Conservation (phyloP, 495 filamentous ascomycete genomes). For the Xylaria telfairii region DNA sequence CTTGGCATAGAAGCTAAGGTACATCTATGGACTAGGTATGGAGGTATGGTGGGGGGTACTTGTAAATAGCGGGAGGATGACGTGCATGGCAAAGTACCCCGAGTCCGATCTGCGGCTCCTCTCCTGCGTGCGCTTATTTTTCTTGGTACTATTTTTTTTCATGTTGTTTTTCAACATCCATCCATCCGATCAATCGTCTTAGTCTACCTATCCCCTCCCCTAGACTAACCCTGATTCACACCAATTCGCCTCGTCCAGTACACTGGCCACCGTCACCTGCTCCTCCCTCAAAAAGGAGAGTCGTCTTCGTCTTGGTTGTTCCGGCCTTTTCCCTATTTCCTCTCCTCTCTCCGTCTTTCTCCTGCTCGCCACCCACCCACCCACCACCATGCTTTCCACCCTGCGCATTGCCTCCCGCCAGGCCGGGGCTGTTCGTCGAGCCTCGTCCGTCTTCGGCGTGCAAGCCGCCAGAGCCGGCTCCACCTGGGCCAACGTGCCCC, state of each 20-base stretch:
- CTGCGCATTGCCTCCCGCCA: conserved; percentile 40
- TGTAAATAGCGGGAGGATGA: not conserved
- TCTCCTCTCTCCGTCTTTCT: conserved; percentile 26
- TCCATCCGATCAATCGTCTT: conserved; percentile 6
- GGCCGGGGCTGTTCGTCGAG: conserved; percentile 39
- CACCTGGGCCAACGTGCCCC: conserved; percentile 86
- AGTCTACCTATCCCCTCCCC: not conserved
- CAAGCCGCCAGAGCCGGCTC: conserved; percentile 72
- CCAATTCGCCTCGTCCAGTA: too few species aligned
- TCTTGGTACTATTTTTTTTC: conserved; percentile 16
- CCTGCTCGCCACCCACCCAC: not conserved
- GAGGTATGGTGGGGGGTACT: too few species aligned
- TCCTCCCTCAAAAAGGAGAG: not conserved
- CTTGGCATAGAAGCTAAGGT: too few species aligned
- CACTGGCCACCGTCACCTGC: too few species aligned
- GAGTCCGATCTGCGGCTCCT: not conserved
- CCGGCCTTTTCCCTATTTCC: not conserved
- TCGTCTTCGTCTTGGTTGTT: not conserved
- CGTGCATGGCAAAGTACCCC: conserved; percentile 1
- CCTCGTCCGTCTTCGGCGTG: conserved; percentile 43
- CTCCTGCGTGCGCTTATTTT: conserved; percentile 1
- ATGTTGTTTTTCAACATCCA: not conserved
- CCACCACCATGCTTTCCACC: conserved; percentile 39
- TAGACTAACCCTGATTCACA: not conserved
- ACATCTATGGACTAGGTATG: too few species aligned